Evolutionary conservation across 2,329 filamentous ascomycete genomes (phyloP).

Genomic region (Cladobotryum protrusum): DNA sequence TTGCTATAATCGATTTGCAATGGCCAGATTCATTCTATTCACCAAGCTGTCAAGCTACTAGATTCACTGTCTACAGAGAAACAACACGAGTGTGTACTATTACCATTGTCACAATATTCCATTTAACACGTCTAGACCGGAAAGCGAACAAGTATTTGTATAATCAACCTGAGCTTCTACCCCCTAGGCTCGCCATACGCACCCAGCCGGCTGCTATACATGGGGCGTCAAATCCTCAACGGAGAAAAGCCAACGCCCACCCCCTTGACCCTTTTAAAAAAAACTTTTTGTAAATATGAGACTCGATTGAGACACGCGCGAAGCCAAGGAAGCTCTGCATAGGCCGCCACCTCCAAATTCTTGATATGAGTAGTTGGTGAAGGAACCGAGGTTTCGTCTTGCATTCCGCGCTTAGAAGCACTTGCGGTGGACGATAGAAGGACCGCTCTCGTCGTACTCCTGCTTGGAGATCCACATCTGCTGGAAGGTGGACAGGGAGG

Average conservation of each 20-base stretch:
- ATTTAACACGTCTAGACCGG: constrained; percentile 29
- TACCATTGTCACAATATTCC: constrained; percentile 21
- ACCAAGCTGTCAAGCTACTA: too few species aligned
- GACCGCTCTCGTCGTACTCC: constrained; percentile 99
- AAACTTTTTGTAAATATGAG: constrained; percentile 54
- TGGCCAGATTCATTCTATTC: too few species aligned
- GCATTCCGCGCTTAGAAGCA: constrained; percentile 78
- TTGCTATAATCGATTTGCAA: too few species aligned
- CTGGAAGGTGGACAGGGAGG: constrained; percentile 99
- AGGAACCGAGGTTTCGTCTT: constrained; percentile 26
- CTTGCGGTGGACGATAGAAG: constrained; percentile 99
- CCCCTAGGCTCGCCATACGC: constrained; percentile 41
- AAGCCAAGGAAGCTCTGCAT: constrained; percentile 38
- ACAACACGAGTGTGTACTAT: neutral
- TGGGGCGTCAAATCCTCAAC: constrained; percentile 41
- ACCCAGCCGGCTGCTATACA: constrained; percentile 45
- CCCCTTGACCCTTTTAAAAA: constrained; percentile 50
- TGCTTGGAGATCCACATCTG: constrained; percentile 99
- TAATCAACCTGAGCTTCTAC: constrained; percentile 51
- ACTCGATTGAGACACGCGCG: constrained; percentile 44
- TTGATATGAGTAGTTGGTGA: constrained; percentile 32
- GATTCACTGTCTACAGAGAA: neutral
- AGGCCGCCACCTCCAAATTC: constrained; percentile 39
- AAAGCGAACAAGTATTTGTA: constrained; percentile 48
- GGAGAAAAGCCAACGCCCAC: constrained; percentile 43